Evolutionary conservation across 2,329 filamentous ascomycete genomes (phyloP).

Genomic region (Colletotrichum siamense): DNA sequence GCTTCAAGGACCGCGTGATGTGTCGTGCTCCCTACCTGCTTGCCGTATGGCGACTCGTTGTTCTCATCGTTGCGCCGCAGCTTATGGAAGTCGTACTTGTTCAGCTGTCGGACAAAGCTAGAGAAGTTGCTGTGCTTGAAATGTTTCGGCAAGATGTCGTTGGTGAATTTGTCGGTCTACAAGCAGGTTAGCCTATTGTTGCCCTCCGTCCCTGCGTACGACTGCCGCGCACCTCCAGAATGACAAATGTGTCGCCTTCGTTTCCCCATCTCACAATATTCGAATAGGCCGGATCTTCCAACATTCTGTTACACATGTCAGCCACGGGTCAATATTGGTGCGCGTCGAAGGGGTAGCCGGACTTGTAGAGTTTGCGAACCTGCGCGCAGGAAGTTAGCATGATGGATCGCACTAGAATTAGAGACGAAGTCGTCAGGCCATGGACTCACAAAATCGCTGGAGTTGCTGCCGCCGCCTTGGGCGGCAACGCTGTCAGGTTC

Average conservation of each 20-base stretch:
- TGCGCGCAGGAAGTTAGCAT: slow-evolving; percentile 46
- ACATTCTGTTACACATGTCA: slow-evolving; percentile 70
- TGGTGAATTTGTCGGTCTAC: slow-evolving; percentile 98
- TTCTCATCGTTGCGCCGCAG: slow-evolving; percentile 90
- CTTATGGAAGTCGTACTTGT: slow-evolving; percentile 99
- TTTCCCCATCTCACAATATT: slow-evolving; percentile 96
- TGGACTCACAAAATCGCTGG: slow-evolving; percentile 89
- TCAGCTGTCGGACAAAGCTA: slow-evolving; percentile 92
- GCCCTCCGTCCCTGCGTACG: background rate
- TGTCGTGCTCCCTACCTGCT: slow-evolving; percentile 62
- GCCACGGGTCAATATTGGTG: slow-evolving; percentile 27
- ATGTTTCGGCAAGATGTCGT: slow-evolving; percentile 94
- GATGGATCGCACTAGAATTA: background rate
- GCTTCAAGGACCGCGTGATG: background rate
- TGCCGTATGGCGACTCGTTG: slow-evolving; percentile 80
- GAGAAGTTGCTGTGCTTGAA: slow-evolving; percentile 99
- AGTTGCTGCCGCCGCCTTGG: slow-evolving; percentile 71
- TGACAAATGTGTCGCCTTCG: slow-evolving; percentile 93
- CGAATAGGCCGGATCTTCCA: slow-evolving; percentile 92
- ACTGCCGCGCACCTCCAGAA: slow-evolving; percentile 77
- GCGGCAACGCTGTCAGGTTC: slow-evolving; percentile 42
- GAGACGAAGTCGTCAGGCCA: background rate
- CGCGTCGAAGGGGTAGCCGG: slow-evolving; percentile 41
- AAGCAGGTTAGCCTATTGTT: background rate
- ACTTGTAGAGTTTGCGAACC: slow-evolving; percentile 99